These are phyloP conservation scores for Cladosporium austrohemisphaericum DNA, from an alignment of 2,329 filamentous ascomycete species.

Conservation along the genomic window DNA sequence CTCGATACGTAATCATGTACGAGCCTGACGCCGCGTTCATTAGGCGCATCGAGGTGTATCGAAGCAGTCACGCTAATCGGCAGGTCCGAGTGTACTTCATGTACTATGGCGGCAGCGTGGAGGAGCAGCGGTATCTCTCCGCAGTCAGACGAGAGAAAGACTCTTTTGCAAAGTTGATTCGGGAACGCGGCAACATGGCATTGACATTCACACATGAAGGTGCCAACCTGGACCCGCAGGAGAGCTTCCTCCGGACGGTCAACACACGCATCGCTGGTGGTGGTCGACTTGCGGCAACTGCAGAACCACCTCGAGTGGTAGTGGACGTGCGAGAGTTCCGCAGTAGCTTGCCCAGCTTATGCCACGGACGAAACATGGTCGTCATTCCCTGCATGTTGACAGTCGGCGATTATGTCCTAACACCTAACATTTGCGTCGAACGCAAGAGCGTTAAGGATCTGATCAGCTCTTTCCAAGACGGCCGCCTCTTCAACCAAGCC, in stretches of 20 bases:
- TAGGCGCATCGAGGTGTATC: constrained; percentile 88
- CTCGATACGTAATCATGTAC: constrained; percentile 97
- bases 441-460: constrained; percentile 90
- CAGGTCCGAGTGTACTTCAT: constrained; percentile 93
- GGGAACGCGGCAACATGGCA: constrained; percentile 87
- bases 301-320: constrained; percentile 82
- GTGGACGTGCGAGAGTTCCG: constrained; percentile 96
- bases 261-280: constrained; percentile 96
- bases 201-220: constrained; percentile 74
- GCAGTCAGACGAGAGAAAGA: constrained; percentile 93
- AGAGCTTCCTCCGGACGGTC: constrained; percentile 87
- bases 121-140: constrained; percentile 90
- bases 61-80: constrained; percentile 85
- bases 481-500: constrained; percentile 84
- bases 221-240: constrained; percentile 74
- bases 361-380: constrained; percentile 83
- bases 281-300: constrained; percentile 76
- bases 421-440: constrained; percentile 86
- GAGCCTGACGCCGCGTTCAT: constrained; percentile 95
- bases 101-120: constrained; percentile 91
- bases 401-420: constrained; percentile 92
- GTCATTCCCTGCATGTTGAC: constrained; percentile 94
- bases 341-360: constrained; percentile 82
- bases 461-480: constrained; percentile 86
- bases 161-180: constrained; percentile 89